phyloP scores from a whole-genome alignment of 306 rosid species.

The Potentilla sterilis region DNA sequence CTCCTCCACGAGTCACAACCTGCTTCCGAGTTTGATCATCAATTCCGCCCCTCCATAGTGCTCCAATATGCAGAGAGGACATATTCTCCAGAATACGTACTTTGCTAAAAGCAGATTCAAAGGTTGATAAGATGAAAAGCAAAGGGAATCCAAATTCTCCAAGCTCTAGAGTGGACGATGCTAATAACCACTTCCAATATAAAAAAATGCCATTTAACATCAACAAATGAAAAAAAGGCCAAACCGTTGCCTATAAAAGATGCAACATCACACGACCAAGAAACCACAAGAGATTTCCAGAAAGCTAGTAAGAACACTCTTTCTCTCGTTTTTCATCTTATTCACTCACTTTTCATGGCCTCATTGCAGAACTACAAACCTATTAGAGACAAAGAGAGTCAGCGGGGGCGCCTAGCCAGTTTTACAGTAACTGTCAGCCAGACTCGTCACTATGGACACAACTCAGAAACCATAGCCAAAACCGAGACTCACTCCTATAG shows the following conservation, averaged over 20 bases:
- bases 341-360: neutral
- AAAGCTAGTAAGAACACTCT: neutral
- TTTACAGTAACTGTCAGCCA: conserved; percentile 16
- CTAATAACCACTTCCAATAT: neutral
- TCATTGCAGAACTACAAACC: neutral
- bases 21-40: neutral
- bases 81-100: neutral
- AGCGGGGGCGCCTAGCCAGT: conserved; percentile 14
- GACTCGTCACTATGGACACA: conserved; percentile 14
- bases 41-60: neutral
- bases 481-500: conserved; percentile 11
- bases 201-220: neutral
- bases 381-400: neutral
- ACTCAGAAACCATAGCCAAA: neutral
- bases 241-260: neutral
- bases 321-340: neutral
- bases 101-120: neutral
- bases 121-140: neutral
- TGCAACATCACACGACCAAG: neutral
- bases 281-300: neutral
- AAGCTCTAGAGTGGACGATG: neutral
- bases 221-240: neutral
- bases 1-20: neutral
- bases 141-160: neutral
- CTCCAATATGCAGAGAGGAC: neutral